Base-by-base conservation (phyloP, 2,329 filamentous ascomycete genomes). In the Parafenestella ontariensis region DNA sequence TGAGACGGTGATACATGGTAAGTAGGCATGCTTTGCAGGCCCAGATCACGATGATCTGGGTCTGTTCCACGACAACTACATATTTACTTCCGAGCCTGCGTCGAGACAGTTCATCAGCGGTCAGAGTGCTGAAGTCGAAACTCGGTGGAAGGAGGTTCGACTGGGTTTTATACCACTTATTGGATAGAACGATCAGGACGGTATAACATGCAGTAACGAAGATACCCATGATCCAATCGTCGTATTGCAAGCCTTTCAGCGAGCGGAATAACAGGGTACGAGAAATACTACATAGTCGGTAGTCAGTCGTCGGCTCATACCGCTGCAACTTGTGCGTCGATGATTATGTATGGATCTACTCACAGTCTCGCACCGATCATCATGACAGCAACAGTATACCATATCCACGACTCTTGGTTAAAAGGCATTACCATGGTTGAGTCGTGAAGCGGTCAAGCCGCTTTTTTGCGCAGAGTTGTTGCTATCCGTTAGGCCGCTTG, bases 161-260 rank as follows among this genome's bases (percentile, higher is more conserved):
- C 23, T 71, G 69, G 3, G 71, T 67, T 47, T 75, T 68, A 6
- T 73, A 66, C 50, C 79, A 78, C 40, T 75, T 73, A 59, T 81
- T 81, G 58, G 79, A 75, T n/a, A 76, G 74, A 11, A 78, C 76
- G 28, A 87, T 77, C 18, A 84, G 75, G 5, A 76, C 75, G 28
- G 81, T 83, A 54, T 86, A 82, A 43, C 74, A 74, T 11, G 73
- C 74, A 56, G 82, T 72, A 7, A 81, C 79, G 49, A 85, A 74
- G 8, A 82, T 37, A 11, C 65, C 69, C 83, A 87, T 87, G 21
- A 84, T 72, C 63, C 80, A 85, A 64, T 87, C 85, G 61, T 87
- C 85, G 23, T 80, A 63, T 61, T 83, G 81, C n/a, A 85, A 78
- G 6, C 75, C 75, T 37, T 71, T 76, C 61, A 79, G 71, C 34